These are phyloP conservation scores for Cryptosporidium bovis DNA, from an alignment of 169 alveolate species.

Conservation along the genomic window DNA sequence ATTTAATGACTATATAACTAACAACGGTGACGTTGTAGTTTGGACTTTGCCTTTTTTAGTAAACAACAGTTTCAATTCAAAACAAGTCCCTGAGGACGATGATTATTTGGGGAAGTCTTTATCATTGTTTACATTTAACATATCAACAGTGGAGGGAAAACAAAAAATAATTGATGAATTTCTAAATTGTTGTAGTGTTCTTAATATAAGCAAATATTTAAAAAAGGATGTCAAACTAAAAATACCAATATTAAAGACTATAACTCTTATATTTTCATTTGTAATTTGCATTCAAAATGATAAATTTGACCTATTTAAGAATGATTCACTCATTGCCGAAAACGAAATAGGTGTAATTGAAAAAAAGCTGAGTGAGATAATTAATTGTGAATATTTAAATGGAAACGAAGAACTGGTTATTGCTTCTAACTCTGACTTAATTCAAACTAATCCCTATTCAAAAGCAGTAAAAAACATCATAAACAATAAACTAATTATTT, in stretches of 20 bases:
- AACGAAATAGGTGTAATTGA: conserved; percentile 21
- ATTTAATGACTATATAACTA: conserved; percentile 16
- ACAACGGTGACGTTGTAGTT: conserved; percentile 42
- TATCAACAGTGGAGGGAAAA: conserved; percentile 4
- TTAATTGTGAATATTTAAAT: neutral
- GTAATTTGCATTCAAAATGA: conserved; percentile 20
- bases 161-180: conserved; percentile 7
- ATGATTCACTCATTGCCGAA: no score
- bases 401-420: conserved; percentile 6
- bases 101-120: conserved; percentile 34
- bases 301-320: neutral
- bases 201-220: conserved; percentile 11
- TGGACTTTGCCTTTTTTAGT: conserved; percentile 62
- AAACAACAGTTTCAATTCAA: neutral
- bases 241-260: conserved; percentile 25
- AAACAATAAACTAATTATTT: conserved; percentile 1
- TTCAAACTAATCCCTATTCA: neutral
- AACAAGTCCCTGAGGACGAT: neutral
- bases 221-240: conserved; percentile 2
- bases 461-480: neutral
- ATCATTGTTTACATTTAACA: conserved; percentile 14
- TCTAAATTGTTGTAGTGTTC: conserved; percentile 11
- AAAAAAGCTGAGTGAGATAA: neutral
- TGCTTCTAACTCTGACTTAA: neutral
- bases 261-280: conserved; percentile 27